Evolutionary conservation across 305 asterid genomes (phyloP), one percentile per base, ranked within the genome.

Genomic region (Fraxinus platypoda): DNA sequence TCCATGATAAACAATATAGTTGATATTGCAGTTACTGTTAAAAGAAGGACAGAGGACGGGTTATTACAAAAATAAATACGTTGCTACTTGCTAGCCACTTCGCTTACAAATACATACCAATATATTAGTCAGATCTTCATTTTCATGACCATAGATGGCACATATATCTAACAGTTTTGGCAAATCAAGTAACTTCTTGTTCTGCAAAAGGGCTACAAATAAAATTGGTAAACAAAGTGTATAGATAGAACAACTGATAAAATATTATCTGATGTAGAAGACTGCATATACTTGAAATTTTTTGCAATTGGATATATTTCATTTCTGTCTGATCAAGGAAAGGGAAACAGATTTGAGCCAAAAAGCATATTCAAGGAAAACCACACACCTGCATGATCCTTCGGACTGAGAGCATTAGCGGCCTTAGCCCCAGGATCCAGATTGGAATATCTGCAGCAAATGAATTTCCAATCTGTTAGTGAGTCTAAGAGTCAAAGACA

Each of bases 131-230:
- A 94, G 86, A 85, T 94, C 98, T 89, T 94, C 99, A 88, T 96
- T 96, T 78, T 93, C 99, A 79, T 92, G 94, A 81, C 91, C 93
- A 76, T 90, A 96, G 87, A 96, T 88, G 43, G 98, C 95, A 88
- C 97, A 94, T 79, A 96, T 88, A 87, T 94, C 99, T 75, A 96
- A 83, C 85, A 96, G 83, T 85, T 92, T 96, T 15, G 98, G 98
- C 89, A 96, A 89, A 86, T 94, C 93, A 78, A 96, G 98, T 85
- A 94, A 85, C 90, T 90, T 91, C 87, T 91, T 93, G 75, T 92
- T 94, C 98, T 96, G 99, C 97, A 96, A 90, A 90, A 94, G 93
- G 84, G 89, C 99, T 96, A 89, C 85, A 91, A 81, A 78, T 79
- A 86, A 85, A 91, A 88, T 85, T 75, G 80, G 79, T 92, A 37